Conservation (phyloP, 2,329 filamentous ascomycete genomes). For the Alternaria solani region DNA sequence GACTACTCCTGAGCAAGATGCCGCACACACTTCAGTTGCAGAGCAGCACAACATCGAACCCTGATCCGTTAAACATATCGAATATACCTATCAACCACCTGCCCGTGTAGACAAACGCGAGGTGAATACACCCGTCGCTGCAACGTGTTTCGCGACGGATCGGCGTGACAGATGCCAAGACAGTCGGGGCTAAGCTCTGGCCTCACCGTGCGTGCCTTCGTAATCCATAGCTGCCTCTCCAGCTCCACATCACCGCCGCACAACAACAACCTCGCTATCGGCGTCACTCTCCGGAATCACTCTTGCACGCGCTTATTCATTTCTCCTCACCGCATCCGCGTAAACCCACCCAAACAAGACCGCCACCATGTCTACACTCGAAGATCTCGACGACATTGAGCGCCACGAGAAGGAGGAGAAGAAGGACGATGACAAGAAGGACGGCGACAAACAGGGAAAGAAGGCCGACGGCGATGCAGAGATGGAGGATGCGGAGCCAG, state of each 20-base stretch:
- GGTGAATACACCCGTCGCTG: background rate
- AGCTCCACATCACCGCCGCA: slow-evolving; percentile 33
- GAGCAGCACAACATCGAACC: background rate
- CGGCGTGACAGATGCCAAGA: slow-evolving; percentile 15
- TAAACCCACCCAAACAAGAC: slow-evolving; percentile 22
- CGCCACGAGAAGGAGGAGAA: slow-evolving; percentile 78
- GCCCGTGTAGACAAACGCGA: rapidly evolving
- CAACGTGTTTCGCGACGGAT: slow-evolving; percentile 7
- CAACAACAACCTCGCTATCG: slow-evolving; percentile 14
- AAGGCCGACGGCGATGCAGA: slow-evolving; percentile 78
- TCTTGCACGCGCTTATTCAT: slow-evolving; percentile 1
- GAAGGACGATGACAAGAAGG: slow-evolving; percentile 62
- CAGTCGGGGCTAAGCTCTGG: slow-evolving; percentile 14
- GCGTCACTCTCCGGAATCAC: slow-evolving; percentile 10
- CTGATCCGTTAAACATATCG: background rate
- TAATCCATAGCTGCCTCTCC: slow-evolving; percentile 48
- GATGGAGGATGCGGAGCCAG: slow-evolving; percentile 81
- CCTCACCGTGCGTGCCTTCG: slow-evolving; percentile 36
- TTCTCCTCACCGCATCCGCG: background rate
- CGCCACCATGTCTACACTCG: slow-evolving; percentile 80
- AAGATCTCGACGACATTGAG: slow-evolving; percentile 90
- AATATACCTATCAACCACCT: rapidly evolving
- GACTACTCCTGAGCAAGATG: too few species aligned
- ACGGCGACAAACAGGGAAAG: slow-evolving; percentile 64
- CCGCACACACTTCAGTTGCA: too few species aligned